Evolutionary conservation across 2,329 filamentous ascomycete genomes (phyloP), one percentile per base, ranked within the genome.

Genomic region (Pyrenophora tritici-repentis): DNA sequence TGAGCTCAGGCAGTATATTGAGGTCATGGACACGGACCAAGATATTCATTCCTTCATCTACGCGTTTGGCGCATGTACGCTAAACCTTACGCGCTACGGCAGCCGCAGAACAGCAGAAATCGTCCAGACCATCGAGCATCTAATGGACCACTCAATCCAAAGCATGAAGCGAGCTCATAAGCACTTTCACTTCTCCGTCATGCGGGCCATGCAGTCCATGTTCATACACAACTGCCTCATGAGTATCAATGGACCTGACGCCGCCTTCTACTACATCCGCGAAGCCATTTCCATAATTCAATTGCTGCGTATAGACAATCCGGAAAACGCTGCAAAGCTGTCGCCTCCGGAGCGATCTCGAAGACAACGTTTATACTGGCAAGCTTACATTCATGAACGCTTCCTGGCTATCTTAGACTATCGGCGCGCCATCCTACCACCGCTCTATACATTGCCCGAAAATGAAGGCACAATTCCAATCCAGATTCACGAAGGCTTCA

Each of bases 321-420:
- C 71, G n/a, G 66, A 74, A 4, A 55, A 63, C 6, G 67, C 74
- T 50, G 55, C 55, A 4, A 57, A 54, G 1, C 53, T 79, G 1
- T 54, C 66, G 4, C 60, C 62, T 3, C 58, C 73, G 2, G 76
- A 79, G 44, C 66, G 74, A 18, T 73, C 76, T 18, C 68, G 73
- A 41, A 64, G 78, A 41, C 79, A 82, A 54, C 73, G 81, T 3
- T 65, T 82, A 1, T 83, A 83, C 62, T 84, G 81, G 81, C 76
- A 82, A 55, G 76, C 76, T 10, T 83, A 79, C 57, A 80, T 84
- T 26, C 81, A 83, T 52, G 82, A 84, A 61, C 77, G 82, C 13
- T 84, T 83, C 60, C 61, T 81, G n/a, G 78, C 78, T 29, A 78
- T 83, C 20, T 70, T 79, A 3, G 76, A 81, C 33, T 80, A 80